Evolutionary conservation across 2,329 filamentous ascomycete genomes (phyloP), one percentile per base, ranked within the genome.

Genomic region (Aspergillus caelatus): DNA sequence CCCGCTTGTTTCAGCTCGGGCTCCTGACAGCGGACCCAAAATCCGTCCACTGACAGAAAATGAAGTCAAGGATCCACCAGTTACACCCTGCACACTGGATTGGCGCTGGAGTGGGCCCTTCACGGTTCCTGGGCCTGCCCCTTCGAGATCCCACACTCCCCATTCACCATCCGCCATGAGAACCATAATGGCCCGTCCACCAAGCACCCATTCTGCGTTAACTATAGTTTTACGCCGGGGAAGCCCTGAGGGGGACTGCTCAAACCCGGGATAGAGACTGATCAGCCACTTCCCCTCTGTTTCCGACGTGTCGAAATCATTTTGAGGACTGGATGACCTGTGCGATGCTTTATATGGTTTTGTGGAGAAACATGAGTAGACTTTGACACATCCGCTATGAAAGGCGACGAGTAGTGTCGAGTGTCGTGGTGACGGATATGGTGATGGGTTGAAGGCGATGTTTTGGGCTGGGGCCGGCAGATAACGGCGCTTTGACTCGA

Each of bases 331-430:
- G 14, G 75, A 74, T 4, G 72, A 68, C 23, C 75, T 73, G 7
- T 75, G 70, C 8, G 65, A 62, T 19, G 70, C 54, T 54, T 69
- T 76, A 8, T 67, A 67, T 19, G 66, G 61, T 48, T 72, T 76
- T 26, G 67, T 71, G 19, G 82, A 77, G 36, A 86, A 81, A 30
- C 83, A 84, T 59, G 87, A 84, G 69, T 86, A 87, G 16, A 89
- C 78, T 59, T 86, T 85, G 32, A 86, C 84, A 48, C 79, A 81
- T 7, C 87, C 86, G n/a, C 78, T 80, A 1, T 80, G 72, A 61
- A 88, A 85, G 1, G 82, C 79, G 8, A 89, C 77, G 10, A 89
- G 78, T 12, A 89, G 72, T 52, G 83, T 82, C 0, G 84, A 82
- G 71, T 87, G 85, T 14, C 84, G 81, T 30, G 77, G 73, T 28